Evolutionary conservation across 192 early-diverging fungal species (phyloP), one percentile per base, ranked within the genome.

Genomic region (Podila clonocystis): DNA sequence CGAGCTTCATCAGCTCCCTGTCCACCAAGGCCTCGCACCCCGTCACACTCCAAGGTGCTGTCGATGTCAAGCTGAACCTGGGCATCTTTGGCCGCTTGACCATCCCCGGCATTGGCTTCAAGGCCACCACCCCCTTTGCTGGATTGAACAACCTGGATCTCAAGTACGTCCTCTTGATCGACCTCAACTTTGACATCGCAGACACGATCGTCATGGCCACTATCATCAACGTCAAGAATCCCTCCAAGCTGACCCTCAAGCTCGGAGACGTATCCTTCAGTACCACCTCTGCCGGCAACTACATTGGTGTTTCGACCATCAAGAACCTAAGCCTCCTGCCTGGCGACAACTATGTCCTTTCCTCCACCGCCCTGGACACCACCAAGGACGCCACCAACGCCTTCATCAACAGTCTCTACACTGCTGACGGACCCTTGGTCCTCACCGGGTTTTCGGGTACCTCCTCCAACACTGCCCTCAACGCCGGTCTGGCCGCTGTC

Each of bases 21-120:
- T 67, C 76, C 7, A 68, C 70, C 50, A 48, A 33, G 50, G 69
- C 59, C 1, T 57, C 70, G 3, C 68, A 79, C 29, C 60, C 76
- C 6, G 33, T 72, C 22, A 66, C 63, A 12, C 68, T 70, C 48
- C 58, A 62, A n/a, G 68, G 68, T 22, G 29, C 68, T 6, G 68
- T 62, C n/a, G 59, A 70, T 20, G 36, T 31, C 59, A 70, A 70
- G 31, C 31, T 70, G 58, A 70, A 70, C 68, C 48, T 70, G 28
- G 68, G 68, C 13, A 30, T 38, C 36, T 50, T 70, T 30, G 68
- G 68, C n/a, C 26, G 33, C 2, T 30, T 70, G 58, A 61, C 59
- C 12, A 62, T 70, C 26, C 58, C 48, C 11, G 68, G 58, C 9
- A 60, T 70, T 15, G 68, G 58, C 45, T 70, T 70, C 59, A 60